Evolutionary conservation across 2,329 filamentous ascomycete genomes (phyloP).

Genomic region (Nannizziopsis barbatae): DNA sequence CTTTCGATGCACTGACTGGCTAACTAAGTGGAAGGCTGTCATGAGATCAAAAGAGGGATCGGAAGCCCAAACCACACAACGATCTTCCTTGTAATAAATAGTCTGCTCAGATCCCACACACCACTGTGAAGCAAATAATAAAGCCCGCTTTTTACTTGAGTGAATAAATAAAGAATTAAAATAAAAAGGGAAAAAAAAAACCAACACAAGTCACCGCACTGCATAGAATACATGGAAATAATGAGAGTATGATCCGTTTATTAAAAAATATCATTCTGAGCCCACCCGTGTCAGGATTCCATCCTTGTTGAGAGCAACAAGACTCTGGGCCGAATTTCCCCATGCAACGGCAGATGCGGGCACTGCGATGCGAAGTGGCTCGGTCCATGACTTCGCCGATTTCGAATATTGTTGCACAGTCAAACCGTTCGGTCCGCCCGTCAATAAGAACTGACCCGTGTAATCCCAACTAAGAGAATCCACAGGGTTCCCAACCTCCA

Average conservation of each 20-base stretch:
- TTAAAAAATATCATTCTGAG: slow-evolving; percentile 40
- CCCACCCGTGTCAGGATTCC: slow-evolving; percentile 64
- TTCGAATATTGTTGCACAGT: slow-evolving; percentile 87
- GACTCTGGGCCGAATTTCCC: slow-evolving; percentile 61
- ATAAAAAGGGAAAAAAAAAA: slow-evolving; percentile 18
- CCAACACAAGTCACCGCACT: slow-evolving; percentile 11
- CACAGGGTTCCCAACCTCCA: slow-evolving; percentile 72
- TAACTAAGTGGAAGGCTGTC: not conserved
- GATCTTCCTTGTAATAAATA: slow-evolving; percentile 3
- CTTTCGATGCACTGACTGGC: not conserved
- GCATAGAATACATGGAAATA: slow-evolving; percentile 16
- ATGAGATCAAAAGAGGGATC: slow-evolving; percentile 5
- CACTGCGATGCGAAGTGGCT: slow-evolving; percentile 66
- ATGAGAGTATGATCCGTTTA: slow-evolving; percentile 6
- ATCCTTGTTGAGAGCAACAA: slow-evolving; percentile 63
- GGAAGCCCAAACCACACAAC: not conserved
- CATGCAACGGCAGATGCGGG: slow-evolving; percentile 64
- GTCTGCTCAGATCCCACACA: no score
- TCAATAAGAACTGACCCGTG: slow-evolving; percentile 82
- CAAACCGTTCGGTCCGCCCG: slow-evolving; percentile 65
- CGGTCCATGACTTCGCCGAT: slow-evolving; percentile 75
- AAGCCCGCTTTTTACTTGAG: slow-evolving; percentile 9
- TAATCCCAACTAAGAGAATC: slow-evolving; percentile 81
- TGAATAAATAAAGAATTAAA: slow-evolving; percentile 13
- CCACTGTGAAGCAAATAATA: not conserved